These are phyloP conservation scores for Penicillium alfredii DNA, from an alignment of 495 filamentous ascomycete species.

Conservation along the genomic window DNA sequence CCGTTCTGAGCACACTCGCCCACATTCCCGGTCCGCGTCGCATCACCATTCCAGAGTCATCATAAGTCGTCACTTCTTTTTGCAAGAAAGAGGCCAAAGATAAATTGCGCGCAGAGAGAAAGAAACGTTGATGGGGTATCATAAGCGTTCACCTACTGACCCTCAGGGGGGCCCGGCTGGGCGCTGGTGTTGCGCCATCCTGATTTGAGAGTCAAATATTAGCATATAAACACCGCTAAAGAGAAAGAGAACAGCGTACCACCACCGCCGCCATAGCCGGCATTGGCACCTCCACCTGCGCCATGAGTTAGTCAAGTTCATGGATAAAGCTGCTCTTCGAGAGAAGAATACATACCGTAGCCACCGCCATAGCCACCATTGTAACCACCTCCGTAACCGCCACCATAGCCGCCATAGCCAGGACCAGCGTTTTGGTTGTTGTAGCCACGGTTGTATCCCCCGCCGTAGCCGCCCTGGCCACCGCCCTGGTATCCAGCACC, in stretches of 20 bases:
- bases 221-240: neutral
- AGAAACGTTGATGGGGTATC: slow-evolving; percentile 13
- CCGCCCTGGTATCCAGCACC: slow-evolving; percentile 33
- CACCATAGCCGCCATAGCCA: slow-evolving; percentile 23
- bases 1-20: neutral
- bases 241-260: slow-evolving; percentile 26
- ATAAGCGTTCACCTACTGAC: slow-evolving; percentile 11
- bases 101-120: slow-evolving; percentile 6
- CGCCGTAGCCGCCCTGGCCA: slow-evolving; percentile 24
- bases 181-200: slow-evolving; percentile 32
- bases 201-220: slow-evolving; percentile 5
- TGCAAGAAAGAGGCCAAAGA: slow-evolving; percentile 8
- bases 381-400: slow-evolving; percentile 19
- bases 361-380: slow-evolving; percentile 23
- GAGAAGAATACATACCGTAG: slow-evolving; percentile 1
- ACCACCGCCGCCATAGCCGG: slow-evolving; percentile 31
- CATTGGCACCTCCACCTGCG: slow-evolving; percentile 25
- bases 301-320: neutral
- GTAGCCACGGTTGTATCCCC: slow-evolving; percentile 27
- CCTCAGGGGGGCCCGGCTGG: slow-evolving; percentile 18
- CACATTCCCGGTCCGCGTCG: slow-evolving; percentile 6
- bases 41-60: slow-evolving; percentile 9
- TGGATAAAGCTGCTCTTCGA: neutral
- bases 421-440: slow-evolving; percentile 10
- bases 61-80: slow-evolving; percentile 12